A percentile compares a stretch with the other conserved stretches of the same genome.
Evolutionary conservation across 768 basidiomycete genomes (phyloP).

Genomic region (Chiua virens): DNA sequence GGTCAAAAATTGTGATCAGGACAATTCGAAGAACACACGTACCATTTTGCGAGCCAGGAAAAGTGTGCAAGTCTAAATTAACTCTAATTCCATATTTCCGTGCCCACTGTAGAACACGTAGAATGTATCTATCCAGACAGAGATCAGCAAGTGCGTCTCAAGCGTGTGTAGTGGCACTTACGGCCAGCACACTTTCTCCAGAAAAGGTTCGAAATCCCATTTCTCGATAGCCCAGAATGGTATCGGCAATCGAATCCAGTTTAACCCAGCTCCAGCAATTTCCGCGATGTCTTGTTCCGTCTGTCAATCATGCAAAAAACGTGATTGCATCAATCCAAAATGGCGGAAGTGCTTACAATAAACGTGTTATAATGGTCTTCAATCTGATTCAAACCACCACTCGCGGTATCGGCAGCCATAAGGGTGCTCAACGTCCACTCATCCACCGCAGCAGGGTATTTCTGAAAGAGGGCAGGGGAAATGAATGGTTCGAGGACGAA

Average conservation of each 20-base stretch:
- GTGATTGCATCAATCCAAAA: not conserved
- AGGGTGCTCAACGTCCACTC: conserved; percentile 68
- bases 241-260: conserved; percentile 80
- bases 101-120: conserved; percentile 76
- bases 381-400: conserved; percentile 64
- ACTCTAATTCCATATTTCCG: conserved; percentile 90
- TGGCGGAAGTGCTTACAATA: conserved; percentile 55
- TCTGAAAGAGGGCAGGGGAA: conserved; percentile 59
- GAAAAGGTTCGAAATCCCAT: conserved; percentile 72
- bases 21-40: not conserved
- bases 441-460: conserved; percentile 55
- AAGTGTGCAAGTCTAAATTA: conserved; percentile 74
- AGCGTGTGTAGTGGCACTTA: conserved; percentile 29
- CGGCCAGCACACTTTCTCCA: conserved; percentile 75
- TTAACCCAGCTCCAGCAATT: conserved; percentile 86
- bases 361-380: conserved; percentile 82
- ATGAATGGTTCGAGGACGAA: conserved; percentile 83
- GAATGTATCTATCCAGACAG: conserved; percentile 54
- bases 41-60: conserved; percentile 82
- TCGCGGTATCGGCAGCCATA: conserved; percentile 64
- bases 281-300: conserved; percentile 88
- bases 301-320: conserved; percentile 36
- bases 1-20: not conserved
- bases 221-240: conserved; percentile 87
- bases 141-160: conserved; percentile 2